Conservation (phyloP, 225 moss, liverwort and hornwort species). For the Marchantia paleacea region DNA sequence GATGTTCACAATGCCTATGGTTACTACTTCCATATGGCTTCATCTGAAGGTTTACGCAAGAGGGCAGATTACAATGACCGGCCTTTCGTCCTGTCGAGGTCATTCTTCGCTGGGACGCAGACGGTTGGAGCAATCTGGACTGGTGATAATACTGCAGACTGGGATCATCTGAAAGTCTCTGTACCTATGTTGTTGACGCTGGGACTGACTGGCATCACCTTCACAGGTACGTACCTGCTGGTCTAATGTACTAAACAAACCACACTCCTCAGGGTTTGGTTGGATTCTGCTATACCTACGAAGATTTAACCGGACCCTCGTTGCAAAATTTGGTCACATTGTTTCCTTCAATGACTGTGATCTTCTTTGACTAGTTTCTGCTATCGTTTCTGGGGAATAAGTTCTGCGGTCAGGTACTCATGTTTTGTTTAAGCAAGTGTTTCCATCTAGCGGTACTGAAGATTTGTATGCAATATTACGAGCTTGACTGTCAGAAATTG, state of each 20-base stretch:
- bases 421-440: too few species aligned
- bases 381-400: too few species aligned
- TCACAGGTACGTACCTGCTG: constrained; percentile 53
- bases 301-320: too few species aligned
- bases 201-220: constrained; percentile 82
- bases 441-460: too few species aligned
- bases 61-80: constrained; percentile 78
- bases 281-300: too few species aligned
- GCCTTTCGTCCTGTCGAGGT: constrained; percentile 91
- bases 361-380: background rate
- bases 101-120: constrained; percentile 92
- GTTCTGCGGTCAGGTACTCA: too few species aligned
- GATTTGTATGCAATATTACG: too few species aligned
- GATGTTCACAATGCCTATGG: constrained; percentile 97
- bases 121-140: constrained; percentile 93
- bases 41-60: constrained; percentile 65
- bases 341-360: too few species aligned
- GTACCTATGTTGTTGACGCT: constrained; percentile 84
- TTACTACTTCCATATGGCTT: constrained; percentile 91
- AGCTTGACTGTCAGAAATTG: too few species aligned
- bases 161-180: constrained; percentile 76
- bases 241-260: background rate
- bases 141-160: constrained; percentile 85
- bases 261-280: background rate
- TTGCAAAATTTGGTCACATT: too few species aligned